A percentile compares a stretch with the other conserved stretches of the same genome.
phyloP scores from a whole-genome alignment of 106 monocot genomes.

The Dendrobium nobile region DNA sequence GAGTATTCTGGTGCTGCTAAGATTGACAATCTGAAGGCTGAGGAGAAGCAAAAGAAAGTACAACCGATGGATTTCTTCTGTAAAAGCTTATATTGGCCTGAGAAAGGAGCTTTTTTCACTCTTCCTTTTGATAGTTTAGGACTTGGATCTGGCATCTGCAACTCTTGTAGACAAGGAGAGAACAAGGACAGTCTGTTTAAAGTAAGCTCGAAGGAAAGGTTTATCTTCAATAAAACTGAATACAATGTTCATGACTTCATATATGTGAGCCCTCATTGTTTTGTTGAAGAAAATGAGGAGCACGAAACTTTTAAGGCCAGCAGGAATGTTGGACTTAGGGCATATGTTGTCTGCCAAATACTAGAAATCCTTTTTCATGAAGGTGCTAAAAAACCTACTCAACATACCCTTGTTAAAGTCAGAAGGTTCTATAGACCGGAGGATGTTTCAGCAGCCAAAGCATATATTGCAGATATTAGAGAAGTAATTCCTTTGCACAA shows the following conservation, averaged over 20 bases:
- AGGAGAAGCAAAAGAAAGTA: conserved; percentile 87
- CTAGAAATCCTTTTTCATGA: conserved; percentile 35
- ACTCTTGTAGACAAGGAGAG: conserved; percentile 60
- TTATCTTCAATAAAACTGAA: conserved; percentile 54
- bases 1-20: conserved; percentile 47
- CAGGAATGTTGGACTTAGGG: conserved; percentile 81
- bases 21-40: conserved; percentile 52
- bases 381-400: conserved; percentile 31
- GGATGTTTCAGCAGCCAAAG: conserved; percentile 74
- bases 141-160: conserved; percentile 75
- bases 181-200: conserved; percentile 33
- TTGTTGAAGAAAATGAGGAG: conserved; percentile 38
- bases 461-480: conserved; percentile 85
- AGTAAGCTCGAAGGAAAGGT: conserved; percentile 29
- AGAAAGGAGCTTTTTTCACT: conserved; percentile 73
- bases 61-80: conserved; percentile 67
- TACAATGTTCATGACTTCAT: conserved; percentile 72
- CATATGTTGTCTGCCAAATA: conserved; percentile 73
- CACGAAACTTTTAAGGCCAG: conserved; percentile 72
- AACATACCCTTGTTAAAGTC: conserved; percentile 46
- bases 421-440: conserved; percentile 95
- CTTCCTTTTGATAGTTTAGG: conserved; percentile 55
- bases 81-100: conserved; percentile 85
- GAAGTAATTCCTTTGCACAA: conserved; percentile 44
- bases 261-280: conserved; percentile 60